Base-by-base conservation (phyloP, 805 yeast species). In the Candida piceae region DNA sequence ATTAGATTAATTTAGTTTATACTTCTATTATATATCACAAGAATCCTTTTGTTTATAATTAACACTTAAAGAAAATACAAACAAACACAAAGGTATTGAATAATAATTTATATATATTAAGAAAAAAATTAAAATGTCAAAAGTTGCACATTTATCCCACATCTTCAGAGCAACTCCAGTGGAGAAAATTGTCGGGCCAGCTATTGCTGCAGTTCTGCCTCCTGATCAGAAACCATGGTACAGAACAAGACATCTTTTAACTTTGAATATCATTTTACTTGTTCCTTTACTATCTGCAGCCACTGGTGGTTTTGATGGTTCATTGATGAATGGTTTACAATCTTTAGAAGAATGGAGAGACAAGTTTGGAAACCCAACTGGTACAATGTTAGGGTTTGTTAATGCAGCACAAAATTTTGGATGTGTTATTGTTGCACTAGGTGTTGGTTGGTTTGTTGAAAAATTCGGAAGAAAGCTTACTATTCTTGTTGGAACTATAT, bases 391-490 rank as follows among this genome's bases (percentile, higher is more conserved):
- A 20, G 69, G 70, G 12, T 60, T 64, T 25, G 48, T 64, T 31
- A 49, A 57, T 31, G 63, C 63, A 32, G 67, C 67, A 40, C 57
- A 55, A 18, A 52, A 50, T 41, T 62, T 63, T 40, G 75, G 75
- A 36, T 46, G 45, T 32, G 31, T 66, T n/a, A 34, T 62, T 13
- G 46, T 61, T 6, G 41, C 62, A 7, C 46, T 52, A 3, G 15
- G 39, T 8, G 37, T 59, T 22, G 45, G 34, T 54, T 52, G 34
- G 76, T 74, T 42, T 57, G 76, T 62, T 59, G 69, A 53, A 60
- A 41, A 35, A 17, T 48, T 66, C 32, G 89, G 90, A 29, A 76
- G 90, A 61, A 74, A 77, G 55, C 75, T 74, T 16, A 52, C 72
- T 38, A 67, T 80, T 24, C 47, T 70, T 17, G 32, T 63, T 16